Evolutionary conservation across 2,329 filamentous ascomycete species (phyloP), one percentile per base, ranked within the genome.

Genomic region (Venturia pyrina): DNA sequence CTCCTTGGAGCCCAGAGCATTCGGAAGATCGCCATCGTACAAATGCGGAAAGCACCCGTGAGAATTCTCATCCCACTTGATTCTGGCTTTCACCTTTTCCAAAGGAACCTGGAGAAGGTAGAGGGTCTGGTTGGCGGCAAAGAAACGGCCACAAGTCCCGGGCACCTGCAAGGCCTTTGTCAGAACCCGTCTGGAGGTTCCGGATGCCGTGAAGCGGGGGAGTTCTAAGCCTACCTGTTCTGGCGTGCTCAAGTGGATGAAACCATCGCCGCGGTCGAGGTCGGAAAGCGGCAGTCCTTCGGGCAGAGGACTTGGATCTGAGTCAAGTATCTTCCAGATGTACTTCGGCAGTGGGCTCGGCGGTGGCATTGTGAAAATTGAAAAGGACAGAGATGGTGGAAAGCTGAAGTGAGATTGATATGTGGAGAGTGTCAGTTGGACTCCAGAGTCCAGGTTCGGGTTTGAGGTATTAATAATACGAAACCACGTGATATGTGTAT

Each of bases 261-360:
- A 88, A 62, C 85, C 85, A 71, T 87, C 85, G 44, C 82, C 79
- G 68, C 75, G 74, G 73, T 88, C 85, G 57, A 87, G 81, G 43
- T 83, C 81, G 15, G 85, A 87, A 67, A 84, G 78, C 17, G 85
- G 84, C 64, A 84, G 83, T 66, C 78, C 75, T 1, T 76, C 72
- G 3, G 85, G 85, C 44, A 87, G 76, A 1, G 78, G 75, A 8
- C 80, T 80, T 40, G 85, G 84, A 32, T 80, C 78, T 28, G 74
- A 69, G 37, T 83, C 81, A 46, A 85, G 74, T 71, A 88, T 87
- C 71, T 88, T 87, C 79, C 87, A 87, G 68, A 87, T 71, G 65
- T 72, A 72, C 32, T 67, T 73, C 44, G 75, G 75, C 15, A 72
- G 72, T 48, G 74, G 73, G 24, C 68, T 70, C 2, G 75, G 75